These are phyloP conservation scores for Erodium moschatum DNA, from an alignment of 441 rosid species.

Conservation along the genomic window DNA sequence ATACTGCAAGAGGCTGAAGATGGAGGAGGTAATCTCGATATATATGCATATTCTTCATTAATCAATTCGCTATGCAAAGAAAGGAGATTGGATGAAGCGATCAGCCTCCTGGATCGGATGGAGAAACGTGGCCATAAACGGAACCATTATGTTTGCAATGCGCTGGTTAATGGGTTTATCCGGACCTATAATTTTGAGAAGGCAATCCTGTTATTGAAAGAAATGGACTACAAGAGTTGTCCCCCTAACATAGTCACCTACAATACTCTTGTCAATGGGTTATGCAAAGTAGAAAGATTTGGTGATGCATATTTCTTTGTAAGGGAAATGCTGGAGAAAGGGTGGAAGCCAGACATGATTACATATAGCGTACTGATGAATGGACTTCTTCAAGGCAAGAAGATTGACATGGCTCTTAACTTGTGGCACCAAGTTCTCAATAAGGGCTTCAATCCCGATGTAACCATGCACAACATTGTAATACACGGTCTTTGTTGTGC, in stretches of 20 bases:
- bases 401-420: slow-evolving; percentile 52
- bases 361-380: slow-evolving; percentile 66
- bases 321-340: slow-evolving; percentile 66
- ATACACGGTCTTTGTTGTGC: slow-evolving; percentile 76
- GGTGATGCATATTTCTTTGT: slow-evolving; percentile 51
- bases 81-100: slow-evolving; percentile 58
- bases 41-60: slow-evolving; percentile 58
- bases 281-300: slow-evolving; percentile 63
- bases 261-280: slow-evolving; percentile 59
- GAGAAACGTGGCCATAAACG: slow-evolving; percentile 37
- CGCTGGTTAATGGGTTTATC: slow-evolving; percentile 57
- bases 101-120: slow-evolving; percentile 38
- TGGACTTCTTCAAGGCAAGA: slow-evolving; percentile 62
- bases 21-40: slow-evolving; percentile 39
- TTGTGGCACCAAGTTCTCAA: slow-evolving; percentile 55
- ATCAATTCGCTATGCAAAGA: slow-evolving; percentile 63
- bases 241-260: slow-evolving; percentile 50
- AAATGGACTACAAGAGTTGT: slow-evolving; percentile 42
- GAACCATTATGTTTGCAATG: slow-evolving; percentile 48
- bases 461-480: slow-evolving; percentile 64
- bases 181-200: slow-evolving; percentile 48
- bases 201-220: slow-evolving; percentile 46
- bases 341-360: slow-evolving; percentile 57
- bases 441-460: slow-evolving; percentile 55
- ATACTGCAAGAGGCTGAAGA: slow-evolving; percentile 50